phyloP scores from a whole-genome alignment of 2,329 filamentous ascomycete species.

The Zasmidium citrigriseum region DNA sequence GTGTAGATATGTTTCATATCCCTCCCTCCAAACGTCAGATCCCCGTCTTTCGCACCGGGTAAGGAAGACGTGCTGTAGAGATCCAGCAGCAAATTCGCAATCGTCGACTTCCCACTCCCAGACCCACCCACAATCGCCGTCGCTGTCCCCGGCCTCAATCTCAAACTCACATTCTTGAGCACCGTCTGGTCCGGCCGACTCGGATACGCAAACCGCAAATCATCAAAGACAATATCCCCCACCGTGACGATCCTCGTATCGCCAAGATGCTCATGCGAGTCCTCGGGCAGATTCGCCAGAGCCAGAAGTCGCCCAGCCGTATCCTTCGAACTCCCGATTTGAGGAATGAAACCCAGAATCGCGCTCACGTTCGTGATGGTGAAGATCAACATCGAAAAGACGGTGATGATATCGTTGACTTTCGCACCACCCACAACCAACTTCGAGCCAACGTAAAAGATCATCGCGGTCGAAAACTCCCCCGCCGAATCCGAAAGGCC shows the following conservation, averaged over 20 bases:
- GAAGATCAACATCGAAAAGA: slow-evolving; percentile 82
- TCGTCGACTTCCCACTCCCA: slow-evolving; percentile 88
- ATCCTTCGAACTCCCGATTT: slow-evolving; percentile 72
- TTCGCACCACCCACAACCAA: slow-evolving; percentile 58
- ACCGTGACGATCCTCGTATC: slow-evolving; percentile 44
- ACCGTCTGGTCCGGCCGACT: slow-evolving; percentile 54
- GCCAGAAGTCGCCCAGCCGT: slow-evolving; percentile 72
- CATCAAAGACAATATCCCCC: slow-evolving; percentile 60
- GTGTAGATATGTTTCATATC: slow-evolving; percentile 63
- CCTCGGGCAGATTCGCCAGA: slow-evolving; percentile 62
- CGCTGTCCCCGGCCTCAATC: slow-evolving; percentile 63
- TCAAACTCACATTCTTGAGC: slow-evolving; percentile 66
- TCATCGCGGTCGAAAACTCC: slow-evolving; percentile 71
- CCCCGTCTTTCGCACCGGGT: slow-evolving; percentile 29
- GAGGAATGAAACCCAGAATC: slow-evolving; percentile 74
- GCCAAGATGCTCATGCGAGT: slow-evolving; percentile 61
- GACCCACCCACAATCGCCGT: slow-evolving; percentile 81
- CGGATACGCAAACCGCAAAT: slow-evolving; percentile 73
- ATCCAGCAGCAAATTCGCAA: slow-evolving; percentile 72
- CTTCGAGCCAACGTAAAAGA: slow-evolving; percentile 79
- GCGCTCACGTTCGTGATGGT: slow-evolving; percentile 71
- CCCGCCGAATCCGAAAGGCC: slow-evolving; percentile 75
- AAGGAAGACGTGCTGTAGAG: slow-evolving; percentile 67
- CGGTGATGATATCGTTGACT: slow-evolving; percentile 65
- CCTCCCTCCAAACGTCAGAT: slow-evolving; percentile 60